Conservation (phyloP, 805 yeast genomes). For the Saccharomycopsis guyanensis region DNA sequence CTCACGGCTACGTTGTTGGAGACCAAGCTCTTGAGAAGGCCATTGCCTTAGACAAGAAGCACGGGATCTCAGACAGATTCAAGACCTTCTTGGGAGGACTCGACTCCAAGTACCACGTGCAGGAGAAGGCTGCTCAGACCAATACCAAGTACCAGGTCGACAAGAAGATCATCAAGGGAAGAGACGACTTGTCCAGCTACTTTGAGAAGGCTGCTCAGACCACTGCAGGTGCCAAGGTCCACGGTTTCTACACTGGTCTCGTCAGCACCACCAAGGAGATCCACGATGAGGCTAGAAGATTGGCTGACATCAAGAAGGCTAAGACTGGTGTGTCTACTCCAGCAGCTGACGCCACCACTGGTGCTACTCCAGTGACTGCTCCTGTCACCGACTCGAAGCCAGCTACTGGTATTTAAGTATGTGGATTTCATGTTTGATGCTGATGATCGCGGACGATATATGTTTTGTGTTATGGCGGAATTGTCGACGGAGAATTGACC, state of each 20-base stretch:
- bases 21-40: conserved; percentile 57
- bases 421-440: no score
- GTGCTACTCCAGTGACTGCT: no score
- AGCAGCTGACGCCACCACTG: background rate
- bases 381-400: no score
- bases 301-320: conserved; percentile 47
- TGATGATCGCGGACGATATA: no score
- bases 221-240: conserved; percentile 48
- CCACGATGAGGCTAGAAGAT: conserved; percentile 66
- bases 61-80: conserved; percentile 54
- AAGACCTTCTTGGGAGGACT: conserved; percentile 44
- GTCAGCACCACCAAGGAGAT: conserved; percentile 53
- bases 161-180: conserved; percentile 33
- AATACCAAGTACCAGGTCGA: conserved; percentile 27
- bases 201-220: conserved; percentile 32
- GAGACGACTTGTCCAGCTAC: conserved; percentile 32
- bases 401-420: no score
- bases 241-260: conserved; percentile 49
- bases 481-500: no score
- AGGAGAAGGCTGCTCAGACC: conserved; percentile 39
- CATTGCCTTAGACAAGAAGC: conserved; percentile 53
- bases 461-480: no score
- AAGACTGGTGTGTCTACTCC: background rate
- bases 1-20: conserved; percentile 63
- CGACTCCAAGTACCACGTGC: conserved; percentile 55